Base-by-base conservation (phyloP, 306 rosid genomes). In the Rosa multiflora region DNA sequence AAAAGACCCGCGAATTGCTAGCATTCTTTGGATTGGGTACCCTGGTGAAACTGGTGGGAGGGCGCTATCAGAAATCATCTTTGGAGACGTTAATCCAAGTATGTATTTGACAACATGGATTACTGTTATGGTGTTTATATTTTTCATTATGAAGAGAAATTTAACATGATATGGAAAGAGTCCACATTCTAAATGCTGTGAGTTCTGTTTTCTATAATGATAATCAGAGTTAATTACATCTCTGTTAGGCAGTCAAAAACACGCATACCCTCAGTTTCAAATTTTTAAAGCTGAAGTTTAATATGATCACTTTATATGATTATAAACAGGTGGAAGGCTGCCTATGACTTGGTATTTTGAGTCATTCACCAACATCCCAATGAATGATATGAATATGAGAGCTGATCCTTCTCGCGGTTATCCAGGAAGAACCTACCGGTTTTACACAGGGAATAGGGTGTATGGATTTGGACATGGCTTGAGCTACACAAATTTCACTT, bases 321-420 rank as follows among this genome's bases (percentile, higher is more conserved):
- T n/a, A 67, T 64, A 12, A 55, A 70, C 82, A 94, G 97, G 89
- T 83, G 97, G 99, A 87, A 88, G 97, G 78, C 84, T 94, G 61
- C 90, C 99, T 0, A 61, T 92, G 82, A 94, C 97, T 20, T 94
- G 97, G 98, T 94, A 94, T 88, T 94, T 92, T 14, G 93, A 94
- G 84, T 89, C 97, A 67, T 94, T 89, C 85, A 89, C 97, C 74
- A 77, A 72, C 47, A 80, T 94, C 58, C 95, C 95, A 58, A 94
- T 94, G 98, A 87, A 20, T 47, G 95, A 94, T 79, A 94, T 92
- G 99, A 80, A 84, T 78, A 92, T 94, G 97, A 88, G 97, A 61
- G 88, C 99, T 21, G 88, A 94, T 84, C 91, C 94, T 78, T 82
- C 97, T 6, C 90, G 88, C 1, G 92, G 91, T 74, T 92, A 92